Evolutionary conservation across 441 rosid genomes (phyloP).

Genomic region (Eutrema salsugineum): DNA sequence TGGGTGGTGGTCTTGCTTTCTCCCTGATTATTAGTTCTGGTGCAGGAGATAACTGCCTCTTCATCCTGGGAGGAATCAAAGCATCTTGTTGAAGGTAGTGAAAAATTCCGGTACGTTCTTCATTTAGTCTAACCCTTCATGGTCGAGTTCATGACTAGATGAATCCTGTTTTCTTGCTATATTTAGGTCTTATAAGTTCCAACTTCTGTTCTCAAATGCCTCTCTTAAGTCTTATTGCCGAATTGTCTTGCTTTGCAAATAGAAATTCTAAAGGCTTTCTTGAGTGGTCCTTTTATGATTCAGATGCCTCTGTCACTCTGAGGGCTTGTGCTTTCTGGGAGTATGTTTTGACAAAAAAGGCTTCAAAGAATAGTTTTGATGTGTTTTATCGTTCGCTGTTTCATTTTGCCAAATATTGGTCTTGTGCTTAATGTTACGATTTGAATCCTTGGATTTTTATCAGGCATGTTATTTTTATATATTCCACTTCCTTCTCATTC

Average conservation of each 20-base stretch:
- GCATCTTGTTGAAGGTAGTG: constrained; percentile 51
- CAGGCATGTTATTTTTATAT: background rate
- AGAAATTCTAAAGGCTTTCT: background rate
- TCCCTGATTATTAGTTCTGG: constrained; percentile 22
- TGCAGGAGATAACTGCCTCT: constrained; percentile 55
- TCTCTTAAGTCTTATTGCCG: background rate
- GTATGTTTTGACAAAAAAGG: background rate
- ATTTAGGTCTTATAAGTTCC: background rate
- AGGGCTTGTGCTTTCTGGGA: background rate
- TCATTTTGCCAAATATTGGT: background rate
- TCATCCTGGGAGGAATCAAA: constrained; percentile 69
- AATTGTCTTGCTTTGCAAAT: constrained; percentile 2
- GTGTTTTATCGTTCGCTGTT: background rate
- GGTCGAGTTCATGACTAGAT: background rate
- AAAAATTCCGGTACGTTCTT: constrained; percentile 54
- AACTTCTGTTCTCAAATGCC: background rate
- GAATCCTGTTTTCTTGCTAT: background rate
- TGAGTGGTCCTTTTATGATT: background rate
- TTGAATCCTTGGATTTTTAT: background rate
- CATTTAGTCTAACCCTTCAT: background rate
- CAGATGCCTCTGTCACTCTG: background rate
- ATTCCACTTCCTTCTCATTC: constrained; percentile 2
- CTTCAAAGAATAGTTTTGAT: background rate
- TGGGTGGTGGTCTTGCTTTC: constrained; percentile 17
- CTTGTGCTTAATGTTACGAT: background rate